These are phyloP conservation scores for Pelagomonas calceolata DNA, from an alignment of 108 stramenopile genomes.

Conservation along the genomic window DNA sequence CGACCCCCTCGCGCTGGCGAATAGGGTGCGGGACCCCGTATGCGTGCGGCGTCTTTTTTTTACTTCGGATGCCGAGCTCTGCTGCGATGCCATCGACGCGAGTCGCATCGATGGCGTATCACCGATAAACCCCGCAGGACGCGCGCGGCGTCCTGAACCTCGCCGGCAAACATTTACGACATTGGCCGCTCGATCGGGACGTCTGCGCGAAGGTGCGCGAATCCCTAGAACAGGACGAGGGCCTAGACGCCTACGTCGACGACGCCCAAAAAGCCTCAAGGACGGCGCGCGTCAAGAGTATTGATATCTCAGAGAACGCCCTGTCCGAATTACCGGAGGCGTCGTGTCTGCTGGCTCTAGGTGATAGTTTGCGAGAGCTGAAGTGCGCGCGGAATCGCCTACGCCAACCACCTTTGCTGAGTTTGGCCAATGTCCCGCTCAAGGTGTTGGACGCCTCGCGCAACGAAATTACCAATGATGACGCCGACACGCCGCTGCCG, in stretches of 20 bases:
- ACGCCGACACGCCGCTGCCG: background rate
- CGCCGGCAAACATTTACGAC: background rate
- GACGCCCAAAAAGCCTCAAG: background rate
- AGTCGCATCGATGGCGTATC: too few species aligned
- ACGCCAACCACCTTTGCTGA: too few species aligned
- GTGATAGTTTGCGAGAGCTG: background rate
- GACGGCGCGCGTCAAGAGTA: background rate
- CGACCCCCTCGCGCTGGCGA: too few species aligned
- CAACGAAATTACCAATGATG: background rate
- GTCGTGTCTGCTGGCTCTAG: background rate
- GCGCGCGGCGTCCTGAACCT: background rate
- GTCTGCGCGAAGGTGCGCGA: background rate
- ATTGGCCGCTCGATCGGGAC: background rate
- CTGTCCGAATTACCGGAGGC: background rate
- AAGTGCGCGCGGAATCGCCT: background rate
- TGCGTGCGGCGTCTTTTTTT: too few species aligned
- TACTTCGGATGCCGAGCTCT: too few species aligned
- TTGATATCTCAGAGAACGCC: background rate
- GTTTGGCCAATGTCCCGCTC: background rate
- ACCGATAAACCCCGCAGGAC: too few species aligned
- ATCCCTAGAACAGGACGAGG: background rate
- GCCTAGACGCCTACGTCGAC: background rate
- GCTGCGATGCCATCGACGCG: too few species aligned
- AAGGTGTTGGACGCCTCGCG: background rate
- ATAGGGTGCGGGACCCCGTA: too few species aligned